These are phyloP conservation scores for Extremus antarcticus DNA, from an alignment of 495 filamentous ascomycete genomes.

Conservation along the genomic window DNA sequence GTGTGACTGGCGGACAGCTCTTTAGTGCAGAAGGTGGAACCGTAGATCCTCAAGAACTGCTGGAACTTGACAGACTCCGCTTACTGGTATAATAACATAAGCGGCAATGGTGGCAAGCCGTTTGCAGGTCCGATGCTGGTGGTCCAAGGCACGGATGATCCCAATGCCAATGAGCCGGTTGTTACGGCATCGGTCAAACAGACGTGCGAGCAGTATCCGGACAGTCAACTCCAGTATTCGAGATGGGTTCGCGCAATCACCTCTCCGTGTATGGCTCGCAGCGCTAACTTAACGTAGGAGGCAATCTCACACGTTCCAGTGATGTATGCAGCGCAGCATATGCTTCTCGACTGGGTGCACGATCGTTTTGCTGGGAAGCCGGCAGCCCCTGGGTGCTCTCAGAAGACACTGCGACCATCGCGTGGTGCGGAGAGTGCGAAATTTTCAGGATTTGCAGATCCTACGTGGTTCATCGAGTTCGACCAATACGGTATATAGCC, in stretches of 20 bases:
- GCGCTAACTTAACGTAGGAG: too few species aligned
- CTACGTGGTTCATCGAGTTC: slow-evolving; percentile 4
- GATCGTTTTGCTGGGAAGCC: slow-evolving; percentile 17
- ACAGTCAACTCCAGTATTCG: not conserved
- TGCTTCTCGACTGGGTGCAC: slow-evolving; percentile 19
- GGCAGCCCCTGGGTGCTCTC: not conserved
- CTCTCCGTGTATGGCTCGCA: too few species aligned
- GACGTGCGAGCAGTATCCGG: slow-evolving; percentile 27
- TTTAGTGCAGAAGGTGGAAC: slow-evolving; percentile 13
- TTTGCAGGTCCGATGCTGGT: slow-evolving; percentile 38
- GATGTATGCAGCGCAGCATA: slow-evolving; percentile 12
- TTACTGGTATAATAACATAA: not conserved
- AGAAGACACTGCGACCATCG: slow-evolving; percentile 3
- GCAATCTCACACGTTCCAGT: slow-evolving; percentile 11
- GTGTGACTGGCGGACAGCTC: slow-evolving; percentile 21
- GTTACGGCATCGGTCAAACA: slow-evolving; percentile 25
- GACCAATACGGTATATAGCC: too few species aligned
- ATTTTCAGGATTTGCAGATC: not conserved
- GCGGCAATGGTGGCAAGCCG: slow-evolving; percentile 1
- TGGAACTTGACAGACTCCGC: slow-evolving; percentile 24
- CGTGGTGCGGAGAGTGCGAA: slow-evolving; percentile 1
- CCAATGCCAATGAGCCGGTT: slow-evolving; percentile 21
- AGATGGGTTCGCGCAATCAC: not conserved
- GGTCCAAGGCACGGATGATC: slow-evolving; percentile 35
- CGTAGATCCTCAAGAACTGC: slow-evolving; percentile 20